These are phyloP conservation scores for Solanum megistacrolobum DNA, from an alignment of 257 asterid genomes.

Conservation along the genomic window DNA sequence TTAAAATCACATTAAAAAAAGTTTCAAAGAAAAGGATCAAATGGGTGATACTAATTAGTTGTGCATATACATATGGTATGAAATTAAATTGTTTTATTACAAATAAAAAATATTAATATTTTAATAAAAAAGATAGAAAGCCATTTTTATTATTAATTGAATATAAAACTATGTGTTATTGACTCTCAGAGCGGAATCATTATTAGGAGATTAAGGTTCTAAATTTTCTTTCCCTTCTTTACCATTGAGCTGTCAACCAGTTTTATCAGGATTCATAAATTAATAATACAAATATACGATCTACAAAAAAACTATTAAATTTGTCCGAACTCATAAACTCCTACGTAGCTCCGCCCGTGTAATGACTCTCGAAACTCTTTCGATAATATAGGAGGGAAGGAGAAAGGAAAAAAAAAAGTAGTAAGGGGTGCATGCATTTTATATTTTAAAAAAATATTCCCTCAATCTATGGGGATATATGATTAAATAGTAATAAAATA, in stretches of 20 bases:
- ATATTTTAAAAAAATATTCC: background rate
- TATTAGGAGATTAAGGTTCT: too few species aligned
- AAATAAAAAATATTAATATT: background rate
- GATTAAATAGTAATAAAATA: background rate
- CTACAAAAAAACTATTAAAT: rapidly evolving
- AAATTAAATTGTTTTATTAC: too few species aligned
- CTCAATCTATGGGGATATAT: background rate
- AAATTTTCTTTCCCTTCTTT: too few species aligned
- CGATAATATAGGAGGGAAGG: background rate
- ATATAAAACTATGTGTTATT: too few species aligned
- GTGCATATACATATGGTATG: background rate
- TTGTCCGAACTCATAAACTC: too few species aligned
- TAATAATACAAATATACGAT: too few species aligned
- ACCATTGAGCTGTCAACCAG: too few species aligned
- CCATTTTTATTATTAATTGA: background rate
- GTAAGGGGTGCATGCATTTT: background rate
- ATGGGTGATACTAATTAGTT: background rate
- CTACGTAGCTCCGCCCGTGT: too few species aligned
- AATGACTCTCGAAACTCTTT: background rate
- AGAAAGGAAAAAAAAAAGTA: background rate
- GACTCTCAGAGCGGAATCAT: background rate
- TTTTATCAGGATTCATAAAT: too few species aligned
- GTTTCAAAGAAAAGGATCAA: background rate
- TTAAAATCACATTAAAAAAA: background rate
- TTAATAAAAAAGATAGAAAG: background rate